A percentile compares a stretch with the other conserved stretches of the same genome.
These are phyloP conservation scores for Brassica incana DNA, from an alignment of 345 rosid genomes.

Conservation along the genomic window DNA sequence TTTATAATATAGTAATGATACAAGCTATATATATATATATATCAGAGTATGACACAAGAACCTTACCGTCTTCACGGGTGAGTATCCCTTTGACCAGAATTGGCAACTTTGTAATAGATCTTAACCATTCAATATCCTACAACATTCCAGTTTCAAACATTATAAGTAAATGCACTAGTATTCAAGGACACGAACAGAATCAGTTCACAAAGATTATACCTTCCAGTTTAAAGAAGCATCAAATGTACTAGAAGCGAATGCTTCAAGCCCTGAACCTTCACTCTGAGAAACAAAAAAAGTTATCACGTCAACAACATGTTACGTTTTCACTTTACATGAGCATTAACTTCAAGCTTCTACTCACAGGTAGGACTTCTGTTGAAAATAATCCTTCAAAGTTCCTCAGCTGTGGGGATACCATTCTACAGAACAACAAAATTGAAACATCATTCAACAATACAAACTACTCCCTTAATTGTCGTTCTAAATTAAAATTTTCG, in stretches of 20 bases:
- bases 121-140: slow-evolving; percentile 82
- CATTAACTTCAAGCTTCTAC: slow-evolving; percentile 36
- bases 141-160: background rate
- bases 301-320: background rate
- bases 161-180: too few relatives aligned
- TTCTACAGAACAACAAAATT: slow-evolving; percentile 45
- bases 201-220: slow-evolving; percentile 42
- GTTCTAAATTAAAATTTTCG: too few relatives aligned
- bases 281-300: slow-evolving; percentile 44
- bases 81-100: slow-evolving; percentile 75
- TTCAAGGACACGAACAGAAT: background rate
- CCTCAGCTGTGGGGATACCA: slow-evolving; percentile 63
- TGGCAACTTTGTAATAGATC: slow-evolving; percentile 74
- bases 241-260: slow-evolving; percentile 41
- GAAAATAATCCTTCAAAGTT: slow-evolving; percentile 72
- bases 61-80: slow-evolving; percentile 79
- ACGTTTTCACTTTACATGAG: slow-evolving; percentile 2
- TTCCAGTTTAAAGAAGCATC: slow-evolving; percentile 80
- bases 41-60: slow-evolving; percentile 19
- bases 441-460: background rate
- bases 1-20: background rate
- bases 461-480: too few relatives aligned
- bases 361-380: slow-evolving; percentile 51
- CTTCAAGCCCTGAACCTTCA: slow-evolving; percentile 62
- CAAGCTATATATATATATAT: background rate